These are phyloP conservation scores for Wallacemonas sp. DNA, from an alignment of 208 protist species.

Conservation along the genomic window DNA sequence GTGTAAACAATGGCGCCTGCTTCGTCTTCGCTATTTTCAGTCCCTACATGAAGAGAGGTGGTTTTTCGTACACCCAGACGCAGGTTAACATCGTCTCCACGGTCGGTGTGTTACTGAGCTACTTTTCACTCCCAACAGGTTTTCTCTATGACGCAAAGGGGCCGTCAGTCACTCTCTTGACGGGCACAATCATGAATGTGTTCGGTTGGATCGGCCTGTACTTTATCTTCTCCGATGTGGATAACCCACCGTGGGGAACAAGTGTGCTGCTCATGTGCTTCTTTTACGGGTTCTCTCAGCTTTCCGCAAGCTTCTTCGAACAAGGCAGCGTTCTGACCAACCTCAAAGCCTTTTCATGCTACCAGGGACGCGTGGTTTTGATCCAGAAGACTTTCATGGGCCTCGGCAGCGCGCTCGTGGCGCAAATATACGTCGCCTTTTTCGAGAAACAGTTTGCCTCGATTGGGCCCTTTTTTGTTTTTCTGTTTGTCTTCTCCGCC, in stretches of 20 bases:
- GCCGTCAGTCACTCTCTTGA: conserved; percentile 43
- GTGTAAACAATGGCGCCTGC: conserved; percentile 77
- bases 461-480: conserved; percentile 67
- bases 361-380: conserved; percentile 71
- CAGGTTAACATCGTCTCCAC: conserved; percentile 68
- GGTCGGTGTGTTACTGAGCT: conserved; percentile 73
- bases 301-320: conserved; percentile 85
- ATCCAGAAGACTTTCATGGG: conserved; percentile 91
- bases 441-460: conserved; percentile 37
- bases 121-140: conserved; percentile 80
- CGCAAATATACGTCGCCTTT: conserved; percentile 72
- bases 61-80: conserved; percentile 57
- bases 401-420: conserved; percentile 71
- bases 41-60: conserved; percentile 51
- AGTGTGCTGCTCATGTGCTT: conserved; percentile 51
- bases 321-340: conserved; percentile 76
- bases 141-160: conserved; percentile 72
- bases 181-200: conserved; percentile 60
- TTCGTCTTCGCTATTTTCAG: conserved; percentile 83
- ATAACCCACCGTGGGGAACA: conserved; percentile 33
- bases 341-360: conserved; percentile 68
- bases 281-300: conserved; percentile 73
- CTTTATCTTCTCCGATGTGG: conserved; percentile 56
- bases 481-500: conserved; percentile 53
- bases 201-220: conserved; percentile 71